A percentile compares a stretch with the other conserved stretches of the same genome.
Evolutionary conservation across 179 eudicot species (phyloP).

Genomic region (Drosera spatulata): DNA sequence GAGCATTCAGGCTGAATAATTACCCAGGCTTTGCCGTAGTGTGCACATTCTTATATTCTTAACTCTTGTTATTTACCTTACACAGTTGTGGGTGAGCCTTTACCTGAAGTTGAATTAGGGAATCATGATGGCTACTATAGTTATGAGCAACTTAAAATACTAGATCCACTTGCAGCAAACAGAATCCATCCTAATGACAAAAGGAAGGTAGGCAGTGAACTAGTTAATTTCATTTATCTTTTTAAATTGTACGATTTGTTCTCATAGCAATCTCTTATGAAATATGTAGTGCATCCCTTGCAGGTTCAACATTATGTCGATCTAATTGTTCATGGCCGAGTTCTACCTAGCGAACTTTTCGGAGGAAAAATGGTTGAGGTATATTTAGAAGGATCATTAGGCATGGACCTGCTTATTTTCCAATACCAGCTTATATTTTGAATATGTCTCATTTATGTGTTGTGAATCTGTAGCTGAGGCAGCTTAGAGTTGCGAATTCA

Average conservation of each 20-base stretch:
- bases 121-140: constrained; percentile 19
- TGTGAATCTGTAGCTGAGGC: too few relatives aligned
- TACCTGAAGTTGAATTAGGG: constrained; percentile 18
- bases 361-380: constrained; percentile 71
- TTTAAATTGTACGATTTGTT: too few relatives aligned
- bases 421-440: too few relatives aligned
- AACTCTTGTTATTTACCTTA: not conserved
- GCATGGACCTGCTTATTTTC: too few relatives aligned
- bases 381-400: constrained; percentile 4
- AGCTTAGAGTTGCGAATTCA: too few relatives aligned
- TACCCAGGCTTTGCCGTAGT: too few relatives aligned
- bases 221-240: not conserved
- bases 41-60: too few relatives aligned
- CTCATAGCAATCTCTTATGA: too few relatives aligned
- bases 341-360: constrained; percentile 75
- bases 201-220: constrained; percentile 49
- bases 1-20: constrained; percentile 24
- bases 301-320: constrained; percentile 77
- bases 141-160: constrained; percentile 46
- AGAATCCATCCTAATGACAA: constrained; percentile 93
- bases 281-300: constrained; percentile 2
- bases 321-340: constrained; percentile 43
- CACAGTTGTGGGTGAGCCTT: constrained; percentile 23
- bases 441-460: too few relatives aligned
- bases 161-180: constrained; percentile 89